phyloP scores from a whole-genome alignment of 805 yeast genomes.

The Kluyveromyces nonfermentans region DNA sequence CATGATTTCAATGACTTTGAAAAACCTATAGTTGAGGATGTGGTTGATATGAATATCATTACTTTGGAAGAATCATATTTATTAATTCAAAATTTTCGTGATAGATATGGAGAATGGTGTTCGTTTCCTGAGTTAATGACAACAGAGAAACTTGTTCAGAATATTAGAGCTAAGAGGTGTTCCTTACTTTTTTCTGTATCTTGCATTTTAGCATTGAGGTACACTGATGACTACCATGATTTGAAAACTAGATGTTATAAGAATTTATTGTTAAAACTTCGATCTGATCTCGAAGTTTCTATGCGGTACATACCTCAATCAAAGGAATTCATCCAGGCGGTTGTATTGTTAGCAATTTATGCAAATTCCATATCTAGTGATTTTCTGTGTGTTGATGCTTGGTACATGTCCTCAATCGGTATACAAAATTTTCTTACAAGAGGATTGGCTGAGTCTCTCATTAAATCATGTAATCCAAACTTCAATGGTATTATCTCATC shows the following conservation, averaged over 20 bases:
- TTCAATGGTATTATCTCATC: neutral
- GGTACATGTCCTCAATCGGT: slow-evolving; percentile 60
- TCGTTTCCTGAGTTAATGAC: slow-evolving; percentile 50
- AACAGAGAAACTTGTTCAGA: slow-evolving; percentile 39
- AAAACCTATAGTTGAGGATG: slow-evolving; percentile 31
- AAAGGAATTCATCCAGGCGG: slow-evolving; percentile 57
- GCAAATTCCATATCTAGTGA: slow-evolving; percentile 51
- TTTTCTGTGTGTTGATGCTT: slow-evolving; percentile 50
- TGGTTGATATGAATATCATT: slow-evolving; percentile 43
- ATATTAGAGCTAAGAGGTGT: slow-evolving; percentile 38
- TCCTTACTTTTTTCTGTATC: slow-evolving; percentile 60
- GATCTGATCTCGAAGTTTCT: slow-evolving; percentile 39
- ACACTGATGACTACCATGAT: slow-evolving; percentile 21
- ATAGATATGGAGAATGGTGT: slow-evolving; percentile 70
- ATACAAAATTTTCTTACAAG: slow-evolving; percentile 51
- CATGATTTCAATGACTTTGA: slow-evolving; percentile 5
- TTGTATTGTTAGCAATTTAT: slow-evolving; percentile 57
- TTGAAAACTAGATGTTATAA: slow-evolving; percentile 36
- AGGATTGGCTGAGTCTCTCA: slow-evolving; percentile 27
- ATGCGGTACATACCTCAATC: slow-evolving; percentile 36
- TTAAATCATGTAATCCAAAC: neutral
- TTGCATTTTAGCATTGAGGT: slow-evolving; percentile 54
- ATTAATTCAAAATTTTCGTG: slow-evolving; percentile 48
- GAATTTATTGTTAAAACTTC: slow-evolving; percentile 37
- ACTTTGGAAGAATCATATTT: slow-evolving; percentile 38